Percentiles rank a stretch among this genome's conserved stretches.
phyloP scores from a whole-genome alignment of 148 eudicot species.

The Oxyria digyna region DNA sequence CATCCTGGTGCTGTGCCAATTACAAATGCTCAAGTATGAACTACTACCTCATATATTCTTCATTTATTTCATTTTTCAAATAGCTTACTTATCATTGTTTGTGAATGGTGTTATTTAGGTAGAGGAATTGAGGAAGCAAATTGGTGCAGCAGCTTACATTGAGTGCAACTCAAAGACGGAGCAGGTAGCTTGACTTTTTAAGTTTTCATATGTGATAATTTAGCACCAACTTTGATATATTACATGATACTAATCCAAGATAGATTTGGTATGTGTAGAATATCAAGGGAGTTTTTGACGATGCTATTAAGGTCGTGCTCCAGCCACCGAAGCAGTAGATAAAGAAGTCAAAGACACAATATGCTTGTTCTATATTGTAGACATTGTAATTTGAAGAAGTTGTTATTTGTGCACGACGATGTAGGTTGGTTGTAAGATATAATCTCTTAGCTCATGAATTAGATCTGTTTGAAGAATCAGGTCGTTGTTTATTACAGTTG shows the following conservation, averaged over 20 bases:
- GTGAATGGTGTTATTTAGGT: constrained; percentile 27
- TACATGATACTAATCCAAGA: neutral
- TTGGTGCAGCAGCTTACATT: constrained; percentile 67
- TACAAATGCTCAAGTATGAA: constrained; percentile 52
- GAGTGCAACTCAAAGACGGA: constrained; percentile 85
- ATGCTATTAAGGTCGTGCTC: constrained; percentile 93
- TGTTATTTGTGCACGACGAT: constrained; percentile 24
- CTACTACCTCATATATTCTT: neutral
- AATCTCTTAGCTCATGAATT: constrained; percentile 4
- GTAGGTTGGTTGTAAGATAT: constrained; percentile 27
- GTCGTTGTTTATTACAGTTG: constrained; percentile 35
- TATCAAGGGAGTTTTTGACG: constrained; percentile 86
- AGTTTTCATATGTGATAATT: neutral
- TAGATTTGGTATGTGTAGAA: constrained; percentile 29
- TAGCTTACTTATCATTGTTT: neutral
- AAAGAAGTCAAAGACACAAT: constrained; percentile 77
- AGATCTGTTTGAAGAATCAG: constrained; percentile 19
- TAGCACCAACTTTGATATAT: neutral
- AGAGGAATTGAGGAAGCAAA: constrained; percentile 59
- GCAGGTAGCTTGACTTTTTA: constrained; percentile 26
- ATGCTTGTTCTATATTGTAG: constrained; percentile 89
- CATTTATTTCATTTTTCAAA: neutral
- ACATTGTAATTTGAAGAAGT: too few relatives aligned
- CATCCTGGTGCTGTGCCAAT: constrained; percentile 87
- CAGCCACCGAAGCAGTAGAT: constrained; percentile 93